Conservation (phyloP, 2,329 filamentous ascomycete genomes). For the Arthrobotrys pseudoclavata region DNA sequence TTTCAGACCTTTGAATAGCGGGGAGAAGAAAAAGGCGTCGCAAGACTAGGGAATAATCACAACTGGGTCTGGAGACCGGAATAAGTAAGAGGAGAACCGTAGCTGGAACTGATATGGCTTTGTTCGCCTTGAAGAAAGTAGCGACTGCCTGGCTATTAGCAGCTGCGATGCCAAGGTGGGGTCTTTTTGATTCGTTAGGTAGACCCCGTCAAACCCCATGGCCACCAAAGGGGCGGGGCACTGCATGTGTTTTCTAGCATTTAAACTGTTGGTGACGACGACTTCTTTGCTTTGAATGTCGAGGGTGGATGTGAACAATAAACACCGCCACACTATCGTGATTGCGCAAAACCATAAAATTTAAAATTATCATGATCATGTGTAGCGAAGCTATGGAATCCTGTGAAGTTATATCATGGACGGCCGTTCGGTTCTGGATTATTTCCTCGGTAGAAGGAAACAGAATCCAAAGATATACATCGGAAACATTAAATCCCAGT, state of each 20-base stretch:
- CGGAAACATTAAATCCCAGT: background rate
- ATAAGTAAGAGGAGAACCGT: slow-evolving; percentile 6
- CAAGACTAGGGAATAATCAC: background rate
- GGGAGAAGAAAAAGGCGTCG: background rate
- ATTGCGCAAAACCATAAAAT: background rate
- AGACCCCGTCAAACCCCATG: background rate
- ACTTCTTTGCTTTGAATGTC: background rate
- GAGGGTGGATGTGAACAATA: background rate
- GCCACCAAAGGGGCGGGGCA: slow-evolving; percentile 25
- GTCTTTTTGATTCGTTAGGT: background rate
- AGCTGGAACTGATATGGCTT: background rate
- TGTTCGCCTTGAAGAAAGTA: slow-evolving; percentile 10
- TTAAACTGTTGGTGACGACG: slow-evolving; percentile 35
- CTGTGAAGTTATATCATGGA: background rate
- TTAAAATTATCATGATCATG: background rate
- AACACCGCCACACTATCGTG: background rate
- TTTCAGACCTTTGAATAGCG: slow-evolving; percentile 10
- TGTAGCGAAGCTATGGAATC: slow-evolving; percentile 7
- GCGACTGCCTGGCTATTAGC: slow-evolving; percentile 39
- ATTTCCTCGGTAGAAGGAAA: background rate
- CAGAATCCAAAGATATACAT: background rate
- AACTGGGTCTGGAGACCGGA: slow-evolving; percentile 3
- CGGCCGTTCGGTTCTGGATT: background rate
- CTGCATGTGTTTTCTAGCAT: background rate
- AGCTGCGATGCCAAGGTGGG: slow-evolving; percentile 53